Evolutionary conservation across 2,329 filamentous ascomycete genomes (phyloP), one percentile per base, ranked within the genome.

Genomic region (Aspergillus novoparasiticus): DNA sequence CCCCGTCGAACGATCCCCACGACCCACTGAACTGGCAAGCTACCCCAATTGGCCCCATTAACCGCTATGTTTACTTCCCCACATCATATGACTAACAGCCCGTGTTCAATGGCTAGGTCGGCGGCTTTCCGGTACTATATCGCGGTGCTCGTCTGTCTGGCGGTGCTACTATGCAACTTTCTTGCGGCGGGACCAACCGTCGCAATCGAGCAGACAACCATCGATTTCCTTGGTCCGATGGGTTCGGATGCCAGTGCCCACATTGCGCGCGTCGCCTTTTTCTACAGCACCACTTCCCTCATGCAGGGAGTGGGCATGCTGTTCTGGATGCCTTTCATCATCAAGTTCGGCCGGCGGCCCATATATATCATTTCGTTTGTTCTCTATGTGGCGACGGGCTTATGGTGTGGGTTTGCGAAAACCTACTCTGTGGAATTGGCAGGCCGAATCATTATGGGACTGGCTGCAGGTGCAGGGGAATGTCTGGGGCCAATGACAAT

Each of bases 101-200:
- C 16, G 3, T 19, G 19, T 41, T 4, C 19, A 19, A 41, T 41
- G 39, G 19, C 39, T 41, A 41, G 39, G 39, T 41, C 39, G 16
- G 19, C 39, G 2, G 39, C 39, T 4, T 41, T 41, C 39, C 39
- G 39, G 8, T 41, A 41, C 39, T 41, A 41, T 41, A 41, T 41
- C 19, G 39, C 39, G 8, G 9, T 9, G 3, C 39, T 41, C 6
- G 39, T 41, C 39, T 41, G 61, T 82, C 39, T 41, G 4, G 83
- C 84, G 55, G 85, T 86, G 75, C 78, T 85, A 64, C 79, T 86
- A 72, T 84, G 80, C 74, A 86, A 86, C 72, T 86, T 86, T 66
- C 73, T 87, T 5, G 84, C 84, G 0, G 85, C 84, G n/a, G 85
- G 80, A 0, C 84, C 85, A 3, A 80, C 81, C 3, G 81, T 86